Conservation (phyloP, 495 filamentous ascomycete genomes). For the Penicillium canariense region DNA sequence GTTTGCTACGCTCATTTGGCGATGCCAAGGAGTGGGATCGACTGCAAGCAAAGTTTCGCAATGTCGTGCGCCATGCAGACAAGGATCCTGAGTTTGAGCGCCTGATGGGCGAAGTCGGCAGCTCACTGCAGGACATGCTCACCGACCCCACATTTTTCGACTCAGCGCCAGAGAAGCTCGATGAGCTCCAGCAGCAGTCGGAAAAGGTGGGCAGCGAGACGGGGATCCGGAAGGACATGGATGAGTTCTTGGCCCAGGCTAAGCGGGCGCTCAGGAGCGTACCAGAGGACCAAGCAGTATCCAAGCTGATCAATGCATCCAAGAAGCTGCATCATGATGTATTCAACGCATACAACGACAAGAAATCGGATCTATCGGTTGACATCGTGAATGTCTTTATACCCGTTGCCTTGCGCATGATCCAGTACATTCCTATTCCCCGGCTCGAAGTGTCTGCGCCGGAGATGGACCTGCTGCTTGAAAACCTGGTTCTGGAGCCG, state of each 20-base stretch:
- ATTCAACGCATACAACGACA: conserved; percentile 54
- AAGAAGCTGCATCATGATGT: conserved; percentile 63
- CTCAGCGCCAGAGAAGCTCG: conserved; percentile 64
- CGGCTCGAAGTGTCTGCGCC: conserved; percentile 81
- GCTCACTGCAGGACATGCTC: conserved; percentile 75
- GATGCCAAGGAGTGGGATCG: conserved; percentile 70
- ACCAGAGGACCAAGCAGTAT: conserved; percentile 64
- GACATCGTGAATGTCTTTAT: conserved; percentile 77
- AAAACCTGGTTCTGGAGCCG: conserved; percentile 88
- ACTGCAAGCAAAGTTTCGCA: conserved; percentile 62
- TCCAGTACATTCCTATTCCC: conserved; percentile 87
- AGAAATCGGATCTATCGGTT: conserved; percentile 66
- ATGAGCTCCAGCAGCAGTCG: conserved; percentile 66
- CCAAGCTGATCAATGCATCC: conserved; percentile 62
- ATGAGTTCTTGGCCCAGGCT: conserved; percentile 66
- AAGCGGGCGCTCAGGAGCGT: conserved; percentile 66
- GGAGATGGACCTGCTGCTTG: conserved; percentile 78
- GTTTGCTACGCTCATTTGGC: conserved; percentile 74
- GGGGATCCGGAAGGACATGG: conserved; percentile 67
- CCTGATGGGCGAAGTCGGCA: conserved; percentile 67
- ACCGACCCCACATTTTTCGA: conserved; percentile 83
- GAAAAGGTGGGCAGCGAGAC: conserved; percentile 61
- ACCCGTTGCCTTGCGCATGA: conserved; percentile 67
- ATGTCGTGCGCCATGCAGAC: conserved; percentile 69
- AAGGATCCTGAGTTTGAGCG: conserved; percentile 82